phyloP scores from a whole-genome alignment of 2,329 filamentous ascomycete genomes.

The Exophiala sp. region DNA sequence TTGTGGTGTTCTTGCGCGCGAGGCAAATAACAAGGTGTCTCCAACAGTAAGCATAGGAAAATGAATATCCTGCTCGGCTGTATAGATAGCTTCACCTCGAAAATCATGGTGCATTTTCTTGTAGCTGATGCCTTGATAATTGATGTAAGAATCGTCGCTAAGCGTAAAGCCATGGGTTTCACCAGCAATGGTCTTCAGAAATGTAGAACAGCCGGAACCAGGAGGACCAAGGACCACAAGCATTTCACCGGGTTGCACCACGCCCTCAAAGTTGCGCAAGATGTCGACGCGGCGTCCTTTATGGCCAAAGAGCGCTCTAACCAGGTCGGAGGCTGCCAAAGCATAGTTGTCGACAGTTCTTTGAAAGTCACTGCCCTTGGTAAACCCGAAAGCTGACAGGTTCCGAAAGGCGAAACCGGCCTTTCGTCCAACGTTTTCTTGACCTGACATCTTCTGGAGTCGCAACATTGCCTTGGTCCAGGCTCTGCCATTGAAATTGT shows the following conservation, averaged over 20 bases:
- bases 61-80: slow-evolving; percentile 77
- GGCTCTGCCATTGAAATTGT: slow-evolving; percentile 41
- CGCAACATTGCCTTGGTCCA: slow-evolving; percentile 43
- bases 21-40: slow-evolving; percentile 54
- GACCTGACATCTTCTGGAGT: slow-evolving; percentile 17
- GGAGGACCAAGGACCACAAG: slow-evolving; percentile 41
- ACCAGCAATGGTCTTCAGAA: slow-evolving; percentile 79
- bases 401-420: slow-evolving; percentile 44
- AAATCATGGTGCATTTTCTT: slow-evolving; percentile 63
- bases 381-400: slow-evolving; percentile 44
- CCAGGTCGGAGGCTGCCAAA: slow-evolving; percentile 27
- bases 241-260: slow-evolving; percentile 32
- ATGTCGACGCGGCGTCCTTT: slow-evolving; percentile 9
- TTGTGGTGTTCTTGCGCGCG: slow-evolving; percentile 49
- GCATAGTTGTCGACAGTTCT: slow-evolving; percentile 42
- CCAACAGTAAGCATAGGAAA: slow-evolving; percentile 71
- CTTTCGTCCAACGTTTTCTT: slow-evolving; percentile 29
- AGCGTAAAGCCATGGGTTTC: slow-evolving; percentile 77
- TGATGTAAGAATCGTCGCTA: slow-evolving; percentile 68
- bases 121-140: slow-evolving; percentile 66
- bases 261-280: slow-evolving; percentile 1
- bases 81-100: slow-evolving; percentile 81
- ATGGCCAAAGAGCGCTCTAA: slow-evolving; percentile 23
- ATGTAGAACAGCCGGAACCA: slow-evolving; percentile 65
- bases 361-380: slow-evolving; percentile 45